Percentiles rank a stretch among this genome's conserved stretches.
These are phyloP conservation scores for Rutstroemia sp. DNA, from an alignment of 2,329 filamentous ascomycete species.

Conservation along the genomic window DNA sequence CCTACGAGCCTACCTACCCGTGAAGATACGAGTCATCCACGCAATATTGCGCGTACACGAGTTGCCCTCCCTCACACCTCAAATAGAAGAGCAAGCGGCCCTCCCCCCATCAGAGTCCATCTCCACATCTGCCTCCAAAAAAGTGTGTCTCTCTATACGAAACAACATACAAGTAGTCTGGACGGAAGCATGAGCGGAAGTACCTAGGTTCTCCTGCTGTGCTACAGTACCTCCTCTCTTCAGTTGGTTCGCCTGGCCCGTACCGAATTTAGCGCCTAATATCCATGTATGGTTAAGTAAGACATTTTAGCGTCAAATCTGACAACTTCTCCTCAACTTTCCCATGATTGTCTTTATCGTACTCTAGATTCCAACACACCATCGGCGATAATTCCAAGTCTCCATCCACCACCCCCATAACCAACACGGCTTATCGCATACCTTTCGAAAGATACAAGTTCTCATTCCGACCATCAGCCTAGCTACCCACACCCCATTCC, in stretches of 20 bases:
- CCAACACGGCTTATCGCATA: neutral
- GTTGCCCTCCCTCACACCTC: no score
- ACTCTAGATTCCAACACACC: neutral
- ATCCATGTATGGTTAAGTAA: neutral
- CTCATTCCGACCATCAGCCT: constrained; percentile 3
- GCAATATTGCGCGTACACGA: no score
- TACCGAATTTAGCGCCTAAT: constrained; percentile 3
- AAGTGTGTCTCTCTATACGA: neutral
- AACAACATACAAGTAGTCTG: no score
- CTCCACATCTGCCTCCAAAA: no score
- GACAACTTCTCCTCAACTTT: constrained; percentile 8
- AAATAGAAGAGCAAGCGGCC: no score
- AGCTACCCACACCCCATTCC: constrained; percentile 3
- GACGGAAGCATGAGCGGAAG: no score
- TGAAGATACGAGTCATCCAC: no score
- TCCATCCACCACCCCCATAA: neutral
- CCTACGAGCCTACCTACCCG: no score
- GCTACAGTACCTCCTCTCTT: neutral
- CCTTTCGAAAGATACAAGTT: neutral
- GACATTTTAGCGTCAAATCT: constrained; percentile 5
- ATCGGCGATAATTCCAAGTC: neutral
- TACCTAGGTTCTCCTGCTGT: no score
- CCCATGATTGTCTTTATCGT: constrained; percentile 5
- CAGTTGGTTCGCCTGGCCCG: neutral
- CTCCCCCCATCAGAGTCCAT: no score